A percentile compares a stretch with the other conserved stretches of the same genome.
Conservation (phyloP, 2,329 filamentous ascomycete genomes). For the Fusarium sp. region DNA sequence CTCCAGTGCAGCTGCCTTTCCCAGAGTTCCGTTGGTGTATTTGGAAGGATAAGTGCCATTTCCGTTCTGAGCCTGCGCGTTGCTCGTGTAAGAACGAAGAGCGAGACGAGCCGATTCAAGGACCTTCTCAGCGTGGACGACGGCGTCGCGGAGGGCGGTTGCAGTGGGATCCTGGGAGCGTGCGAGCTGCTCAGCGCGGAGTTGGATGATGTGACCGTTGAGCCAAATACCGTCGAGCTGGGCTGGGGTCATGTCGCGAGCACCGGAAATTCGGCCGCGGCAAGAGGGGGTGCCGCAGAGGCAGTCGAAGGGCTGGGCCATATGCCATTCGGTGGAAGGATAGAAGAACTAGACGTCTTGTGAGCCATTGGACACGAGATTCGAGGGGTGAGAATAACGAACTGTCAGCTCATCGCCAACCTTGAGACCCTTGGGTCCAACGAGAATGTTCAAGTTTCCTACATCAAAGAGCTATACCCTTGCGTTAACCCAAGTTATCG, state of each 20-base stretch:
- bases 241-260: constrained; percentile 65
- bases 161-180: constrained; percentile 52
- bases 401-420: constrained; percentile 69
- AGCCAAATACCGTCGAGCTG: constrained; percentile 70
- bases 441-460: constrained; percentile 65
- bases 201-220: constrained; percentile 68
- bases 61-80: constrained; percentile 25
- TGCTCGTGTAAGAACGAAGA: constrained; percentile 51
- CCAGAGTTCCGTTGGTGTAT: constrained; percentile 40
- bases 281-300: constrained; percentile 68
- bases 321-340: constrained; percentile 78
- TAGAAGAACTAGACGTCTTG: constrained; percentile 70
- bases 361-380: constrained; percentile 1
- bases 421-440: constrained; percentile 64
- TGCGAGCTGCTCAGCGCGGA: constrained; percentile 57
- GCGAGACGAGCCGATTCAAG: constrained; percentile 58
- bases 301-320: constrained; percentile 78
- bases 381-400: neutral
- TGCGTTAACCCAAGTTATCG: constrained; percentile 13
- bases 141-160: constrained; percentile 54
- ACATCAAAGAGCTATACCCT: constrained; percentile 68
- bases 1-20: constrained; percentile 39
- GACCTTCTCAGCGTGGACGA: constrained; percentile 59
- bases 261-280: constrained; percentile 70
- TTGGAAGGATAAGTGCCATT: constrained; percentile 21